Percentiles rank a stretch among this genome's conserved stretches.
phyloP scores from a whole-genome alignment of 805 yeast species.

The Saccharomycopsis malanga region DNA sequence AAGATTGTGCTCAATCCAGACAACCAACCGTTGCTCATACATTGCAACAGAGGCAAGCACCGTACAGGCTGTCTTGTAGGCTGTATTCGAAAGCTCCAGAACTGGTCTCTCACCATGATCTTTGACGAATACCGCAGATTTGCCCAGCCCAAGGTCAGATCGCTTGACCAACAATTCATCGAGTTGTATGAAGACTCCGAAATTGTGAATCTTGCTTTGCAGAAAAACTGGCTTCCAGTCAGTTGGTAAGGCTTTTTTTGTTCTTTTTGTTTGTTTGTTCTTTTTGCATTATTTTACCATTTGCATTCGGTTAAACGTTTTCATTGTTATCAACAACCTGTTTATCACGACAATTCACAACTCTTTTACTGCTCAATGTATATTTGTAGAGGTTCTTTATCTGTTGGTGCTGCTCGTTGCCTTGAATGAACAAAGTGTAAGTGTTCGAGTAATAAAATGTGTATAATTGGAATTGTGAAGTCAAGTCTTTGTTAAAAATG shows the following conservation, averaged over 20 bases:
- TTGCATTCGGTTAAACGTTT: background rate
- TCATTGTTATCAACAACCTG: background rate
- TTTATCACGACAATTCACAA: too few relatives aligned
- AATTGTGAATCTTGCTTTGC: conserved; percentile 47
- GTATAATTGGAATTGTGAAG: too few relatives aligned
- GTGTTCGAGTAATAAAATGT: too few relatives aligned
- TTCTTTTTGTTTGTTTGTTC: too few relatives aligned
- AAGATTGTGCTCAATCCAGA: conserved; percentile 74
- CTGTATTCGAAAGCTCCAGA: conserved; percentile 78
- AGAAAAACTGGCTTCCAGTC: conserved; percentile 57
- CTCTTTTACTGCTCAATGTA: too few relatives aligned
- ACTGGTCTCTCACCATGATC: conserved; percentile 90
- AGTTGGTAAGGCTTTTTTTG: conserved; percentile 40
- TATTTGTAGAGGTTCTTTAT: too few relatives aligned
- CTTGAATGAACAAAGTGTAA: too few relatives aligned
- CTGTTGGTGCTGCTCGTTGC: too few relatives aligned
- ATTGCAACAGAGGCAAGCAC: conserved; percentile 95
- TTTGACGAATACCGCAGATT: conserved; percentile 93
- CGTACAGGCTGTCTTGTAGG: conserved; percentile 96
- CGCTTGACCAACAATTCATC: conserved; percentile 91
- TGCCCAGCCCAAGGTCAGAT: conserved; percentile 92
- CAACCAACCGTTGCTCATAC: conserved; percentile 88
- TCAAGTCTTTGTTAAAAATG: too few relatives aligned
- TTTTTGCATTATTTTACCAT: too few relatives aligned
- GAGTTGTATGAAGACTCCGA: conserved; percentile 74